phyloP scores from a whole-genome alignment of 495 filamentous ascomycete species.

The Podospora appendiculata region DNA sequence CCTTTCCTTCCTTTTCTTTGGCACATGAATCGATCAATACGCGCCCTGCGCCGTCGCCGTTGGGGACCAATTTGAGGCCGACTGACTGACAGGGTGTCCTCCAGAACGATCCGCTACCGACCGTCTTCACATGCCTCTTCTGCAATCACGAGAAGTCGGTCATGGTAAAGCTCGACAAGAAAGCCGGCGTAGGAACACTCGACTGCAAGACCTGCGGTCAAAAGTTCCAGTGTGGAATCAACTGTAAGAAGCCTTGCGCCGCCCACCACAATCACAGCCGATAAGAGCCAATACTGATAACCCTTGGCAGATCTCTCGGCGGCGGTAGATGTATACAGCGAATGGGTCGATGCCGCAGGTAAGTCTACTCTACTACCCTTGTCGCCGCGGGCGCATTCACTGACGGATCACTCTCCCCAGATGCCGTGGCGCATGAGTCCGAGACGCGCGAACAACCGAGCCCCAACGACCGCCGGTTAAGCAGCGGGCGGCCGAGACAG shows the following conservation, averaged over 20 bases:
- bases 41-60: neutral
- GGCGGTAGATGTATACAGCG: slow-evolving; percentile 89
- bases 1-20: neutral
- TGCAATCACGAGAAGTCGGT: slow-evolving; percentile 96
- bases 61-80: neutral
- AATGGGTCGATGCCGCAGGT: slow-evolving; percentile 98
- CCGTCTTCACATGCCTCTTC: slow-evolving; percentile 89
- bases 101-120: slow-evolving; percentile 81
- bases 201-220: slow-evolving; percentile 92
- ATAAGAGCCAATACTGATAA: neutral
- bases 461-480: neutral
- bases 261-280: neutral
- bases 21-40: too few relatives aligned
- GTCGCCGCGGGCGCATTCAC: slow-evolving; percentile 13
- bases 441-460: slow-evolving; percentile 1
- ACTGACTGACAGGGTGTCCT: neutral
- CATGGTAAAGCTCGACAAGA: slow-evolving; percentile 84
- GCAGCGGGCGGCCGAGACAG: slow-evolving; percentile 3
- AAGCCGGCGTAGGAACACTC: slow-evolving; percentile 71
- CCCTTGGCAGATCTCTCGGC: slow-evolving; percentile 64
- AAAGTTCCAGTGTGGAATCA: slow-evolving; percentile 83
- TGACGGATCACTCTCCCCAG: slow-evolving; percentile 23
- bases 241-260: slow-evolving; percentile 53
- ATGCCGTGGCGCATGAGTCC: slow-evolving; percentile 36
- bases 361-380: slow-evolving; percentile 23